Percentiles rank a stretch among this genome's conserved stretches.
phyloP scores from a whole-genome alignment of 768 basidiomycete genomes.

The Suillus sp. region DNA sequence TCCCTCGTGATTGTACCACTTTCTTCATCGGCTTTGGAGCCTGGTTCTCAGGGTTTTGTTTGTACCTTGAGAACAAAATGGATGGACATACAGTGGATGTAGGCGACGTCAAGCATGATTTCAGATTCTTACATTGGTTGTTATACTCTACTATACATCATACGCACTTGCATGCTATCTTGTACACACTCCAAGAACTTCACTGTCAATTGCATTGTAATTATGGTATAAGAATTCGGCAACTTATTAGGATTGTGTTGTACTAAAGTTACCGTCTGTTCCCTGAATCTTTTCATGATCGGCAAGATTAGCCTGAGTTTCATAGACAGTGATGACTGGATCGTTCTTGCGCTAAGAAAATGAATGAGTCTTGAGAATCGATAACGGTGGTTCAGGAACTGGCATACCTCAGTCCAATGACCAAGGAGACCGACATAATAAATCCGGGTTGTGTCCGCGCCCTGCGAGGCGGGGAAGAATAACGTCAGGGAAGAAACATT shows the following conservation, averaged over 20 bases:
- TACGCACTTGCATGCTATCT: not conserved
- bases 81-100: not conserved
- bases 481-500: constrained; percentile 80
- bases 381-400: not conserved
- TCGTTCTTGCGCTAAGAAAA: constrained; percentile 64
- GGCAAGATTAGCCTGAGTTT: constrained; percentile 81
- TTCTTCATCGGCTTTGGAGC: not conserved
- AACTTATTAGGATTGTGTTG: constrained; percentile 39
- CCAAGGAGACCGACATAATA: constrained; percentile 90
- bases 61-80: not conserved
- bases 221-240: constrained; percentile 1
- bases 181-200: constrained; percentile 5
- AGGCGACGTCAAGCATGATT: not conserved
- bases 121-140: constrained; percentile 1
- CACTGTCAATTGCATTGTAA: not conserved
- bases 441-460: constrained; percentile 72
- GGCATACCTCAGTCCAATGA: constrained; percentile 71
- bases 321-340: constrained; percentile 86
- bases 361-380: not conserved
- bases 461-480: constrained; percentile 79
- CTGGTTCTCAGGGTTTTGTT: not conserved
- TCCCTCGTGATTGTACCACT: constrained; percentile 11
- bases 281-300: constrained; percentile 89
- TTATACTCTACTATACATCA: constrained; percentile 8
- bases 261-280: constrained; percentile 60